Evolutionary conservation across 345 rosid species (phyloP), one percentile per base, ranked within the genome.

Genomic region (Aquilaria yunnanensis): DNA sequence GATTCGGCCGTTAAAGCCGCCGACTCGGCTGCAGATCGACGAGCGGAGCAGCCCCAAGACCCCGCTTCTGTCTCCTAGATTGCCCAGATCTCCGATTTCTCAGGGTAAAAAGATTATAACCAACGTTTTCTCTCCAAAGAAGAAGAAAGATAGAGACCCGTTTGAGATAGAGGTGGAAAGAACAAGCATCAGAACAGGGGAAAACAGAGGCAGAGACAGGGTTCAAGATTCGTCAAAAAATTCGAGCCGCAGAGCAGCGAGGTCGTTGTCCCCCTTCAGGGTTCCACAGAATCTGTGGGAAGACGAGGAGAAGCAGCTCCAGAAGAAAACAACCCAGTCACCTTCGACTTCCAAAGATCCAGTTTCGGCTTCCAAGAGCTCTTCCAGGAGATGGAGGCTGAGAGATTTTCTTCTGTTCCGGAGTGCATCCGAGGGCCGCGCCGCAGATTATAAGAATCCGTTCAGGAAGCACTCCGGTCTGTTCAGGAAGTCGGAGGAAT

Each of bases 391-490:
- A 70, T 93, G 98, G 98, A 85, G 89, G 31, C 30, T 93, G 62
- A 85, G 58, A 58, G 96, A 93, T 68, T 76, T 93, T 50, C 65
- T 93, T 52, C 54, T 93, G 73, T 93, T 93, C 54, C 83, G 97
- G 67, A 93, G 98, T 54, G 92, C 90, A 34, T 93, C 98, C 1
- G 98, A 86, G 60, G 97, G 98, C 46, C 73, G 91, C 52, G 89
- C 84, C 7, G 72, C 80, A 0, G 86, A 77, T 55, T 37, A 37
- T 37, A 85, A 83, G 75, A 83, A 85, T 60, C 80, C 72, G 0
- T 66, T 73, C 56, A 74, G 85, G 66, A 84, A 77, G 67, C 83
- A 78, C 55, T 57, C 63, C 3, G 64, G 60, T 47, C 59, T 75
- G 49, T 84, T 83, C 75, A 86, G 67, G 78, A 90, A 66, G 67